Evolutionary conservation across 2,329 filamentous ascomycete species (phyloP).

Genomic region (Orbilia ellipsospora): DNA sequence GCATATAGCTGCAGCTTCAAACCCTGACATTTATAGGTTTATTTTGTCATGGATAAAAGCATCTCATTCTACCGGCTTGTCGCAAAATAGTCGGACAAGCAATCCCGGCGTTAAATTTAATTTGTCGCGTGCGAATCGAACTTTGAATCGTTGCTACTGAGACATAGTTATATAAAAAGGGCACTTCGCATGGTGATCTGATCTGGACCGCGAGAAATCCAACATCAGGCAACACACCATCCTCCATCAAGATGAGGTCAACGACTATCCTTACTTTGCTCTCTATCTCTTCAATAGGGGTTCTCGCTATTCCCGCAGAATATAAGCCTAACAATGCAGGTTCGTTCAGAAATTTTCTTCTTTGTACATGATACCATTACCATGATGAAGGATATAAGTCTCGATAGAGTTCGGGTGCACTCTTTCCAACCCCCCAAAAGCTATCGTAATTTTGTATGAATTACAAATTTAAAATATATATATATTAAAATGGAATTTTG

Average conservation of each 20-base stretch:
- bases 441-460: no score
- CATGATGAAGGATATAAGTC: neutral
- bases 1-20: conserved; percentile 22
- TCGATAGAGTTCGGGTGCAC: neutral
- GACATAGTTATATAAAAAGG: conserved; percentile 25
- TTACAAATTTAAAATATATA: neutral
- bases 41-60: neutral
- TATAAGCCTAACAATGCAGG: conserved; percentile 34
- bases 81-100: conserved; percentile 4
- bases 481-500: neutral
- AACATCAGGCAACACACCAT: conserved; percentile 40
- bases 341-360: neutral
- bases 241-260: conserved; percentile 41
- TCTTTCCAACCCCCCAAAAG: no score
- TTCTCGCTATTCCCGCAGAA: conserved; percentile 32
- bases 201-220: conserved; percentile 9
- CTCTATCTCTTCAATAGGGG: conserved; percentile 22
- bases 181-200: conserved; percentile 28
- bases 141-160: neutral
- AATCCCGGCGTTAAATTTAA: no score
- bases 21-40: conserved; percentile 12
- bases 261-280: conserved; percentile 38
- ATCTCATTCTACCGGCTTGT: conserved; percentile 41
- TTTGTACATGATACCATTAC: neutral
- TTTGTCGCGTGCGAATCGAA: conserved; percentile 43